Evolutionary conservation across 2,329 filamentous ascomycete species (phyloP).

Genomic region (Madurella mycetomatis): DNA sequence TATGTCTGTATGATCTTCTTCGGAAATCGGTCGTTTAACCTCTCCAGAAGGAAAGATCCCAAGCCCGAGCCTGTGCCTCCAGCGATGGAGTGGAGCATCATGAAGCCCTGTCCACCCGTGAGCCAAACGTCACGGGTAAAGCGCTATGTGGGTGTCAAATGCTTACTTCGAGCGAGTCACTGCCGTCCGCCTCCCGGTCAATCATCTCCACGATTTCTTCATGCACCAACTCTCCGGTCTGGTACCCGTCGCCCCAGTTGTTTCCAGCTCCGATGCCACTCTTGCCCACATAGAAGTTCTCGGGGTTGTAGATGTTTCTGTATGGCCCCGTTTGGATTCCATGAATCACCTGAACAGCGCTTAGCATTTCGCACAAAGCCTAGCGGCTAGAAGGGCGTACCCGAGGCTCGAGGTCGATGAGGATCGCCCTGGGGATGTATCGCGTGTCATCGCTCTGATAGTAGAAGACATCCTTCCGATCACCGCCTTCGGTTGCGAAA

Average conservation of each 20-base stretch:
- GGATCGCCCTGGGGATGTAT: constrained; percentile 93
- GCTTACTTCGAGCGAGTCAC: constrained; percentile 82
- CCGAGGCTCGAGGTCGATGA: constrained; percentile 90
- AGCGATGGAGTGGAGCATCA: constrained; percentile 97
- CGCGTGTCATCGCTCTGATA: constrained; percentile 98
- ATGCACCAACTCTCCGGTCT: constrained; percentile 83
- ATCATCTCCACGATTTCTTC: constrained; percentile 99
- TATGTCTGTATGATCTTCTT: constrained; percentile 99
- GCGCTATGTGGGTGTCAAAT: not conserved
- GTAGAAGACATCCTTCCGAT: constrained; percentile 98
- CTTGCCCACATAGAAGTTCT: constrained; percentile 97
- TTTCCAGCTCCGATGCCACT: constrained; percentile 92
- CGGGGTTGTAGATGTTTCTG: constrained; percentile 98
- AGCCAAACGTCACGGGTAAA: constrained; percentile 13
- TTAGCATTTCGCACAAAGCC: not conserved
- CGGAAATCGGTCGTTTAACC: constrained; percentile 93
- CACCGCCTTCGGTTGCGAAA: constrained; percentile 94
- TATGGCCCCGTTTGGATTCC: constrained; percentile 90
- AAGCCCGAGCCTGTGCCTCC: constrained; percentile 95
- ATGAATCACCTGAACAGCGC: constrained; percentile 64
- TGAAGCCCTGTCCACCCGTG: constrained; percentile 66
- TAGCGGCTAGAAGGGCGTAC: constrained; percentile 41
- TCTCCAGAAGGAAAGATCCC: constrained; percentile 89
- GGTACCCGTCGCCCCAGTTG: constrained; percentile 97
- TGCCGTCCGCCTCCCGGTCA: constrained; percentile 94